Percentiles rank a stretch among this genome's conserved stretches.
Conservation (phyloP, 805 yeast genomes). For the Candida silvatica region DNA sequence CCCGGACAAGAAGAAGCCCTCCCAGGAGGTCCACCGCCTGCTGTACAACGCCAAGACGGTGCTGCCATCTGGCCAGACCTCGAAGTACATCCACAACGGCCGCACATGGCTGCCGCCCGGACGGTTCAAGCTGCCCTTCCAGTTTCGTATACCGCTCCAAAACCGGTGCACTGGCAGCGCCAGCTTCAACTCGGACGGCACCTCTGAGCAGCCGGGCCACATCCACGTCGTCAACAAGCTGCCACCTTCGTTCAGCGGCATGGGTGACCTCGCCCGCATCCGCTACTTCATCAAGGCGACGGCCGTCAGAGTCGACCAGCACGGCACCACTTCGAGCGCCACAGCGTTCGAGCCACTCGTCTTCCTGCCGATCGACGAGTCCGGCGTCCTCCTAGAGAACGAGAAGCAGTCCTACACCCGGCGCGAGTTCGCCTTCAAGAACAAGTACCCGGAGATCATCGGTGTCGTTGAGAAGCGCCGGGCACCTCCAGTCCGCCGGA, state of each 20-base stretch:
- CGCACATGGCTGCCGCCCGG: slow-evolving; percentile 37
- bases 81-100: slow-evolving; percentile 30
- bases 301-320: slow-evolving; percentile 41
- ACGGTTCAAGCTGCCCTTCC: slow-evolving; percentile 39
- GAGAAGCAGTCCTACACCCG: slow-evolving; percentile 37
- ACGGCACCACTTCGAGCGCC: slow-evolving; percentile 38
- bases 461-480: slow-evolving; percentile 22
- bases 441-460: slow-evolving; percentile 35
- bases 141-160: slow-evolving; percentile 33
- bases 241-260: slow-evolving; percentile 21
- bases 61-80: slow-evolving; percentile 23
- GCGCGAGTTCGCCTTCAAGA: slow-evolving; percentile 28
- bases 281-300: slow-evolving; percentile 55
- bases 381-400: slow-evolving; percentile 22
- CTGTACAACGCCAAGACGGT: slow-evolving; percentile 41
- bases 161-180: slow-evolving; percentile 25
- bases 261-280: slow-evolving; percentile 27
- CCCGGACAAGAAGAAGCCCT: slow-evolving; percentile 4
- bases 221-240: slow-evolving; percentile 12
- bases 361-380: slow-evolving; percentile 39
- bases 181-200: slow-evolving; percentile 8
- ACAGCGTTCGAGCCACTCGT: slow-evolving; percentile 34
- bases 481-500: not conserved
- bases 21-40: slow-evolving; percentile 33
- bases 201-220: slow-evolving; percentile 4